phyloP scores from a whole-genome alignment of 1,284 basidiomycete species.

The Naganishia sp. region DNA sequence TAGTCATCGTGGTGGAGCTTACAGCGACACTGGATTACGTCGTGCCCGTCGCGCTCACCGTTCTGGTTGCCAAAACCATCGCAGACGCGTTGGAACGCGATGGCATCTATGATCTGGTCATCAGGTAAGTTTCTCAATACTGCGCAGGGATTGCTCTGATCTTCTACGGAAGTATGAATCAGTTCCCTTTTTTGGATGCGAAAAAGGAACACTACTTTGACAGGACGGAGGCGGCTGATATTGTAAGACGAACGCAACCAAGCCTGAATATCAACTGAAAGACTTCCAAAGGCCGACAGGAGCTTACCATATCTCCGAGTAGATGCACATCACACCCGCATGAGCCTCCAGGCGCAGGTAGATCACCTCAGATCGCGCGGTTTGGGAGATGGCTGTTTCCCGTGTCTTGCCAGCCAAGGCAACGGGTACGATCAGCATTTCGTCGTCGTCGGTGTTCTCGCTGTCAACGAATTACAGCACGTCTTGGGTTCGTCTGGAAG shows the following conservation, averaged over 20 bases:
- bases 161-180: slow-evolving; percentile 58
- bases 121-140: slow-evolving; percentile 62
- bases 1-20: slow-evolving; percentile 96
- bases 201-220: slow-evolving; percentile 89
- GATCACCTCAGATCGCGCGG: slow-evolving; percentile 62
- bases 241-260: slow-evolving; percentile 56
- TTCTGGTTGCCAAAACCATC: slow-evolving; percentile 89
- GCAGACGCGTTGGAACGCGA: slow-evolving; percentile 90
- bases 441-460: slow-evolving; percentile 88
- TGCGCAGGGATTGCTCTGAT: not conserved
- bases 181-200: slow-evolving; percentile 86
- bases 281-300: slow-evolving; percentile 21
- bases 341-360: slow-evolving; percentile 68
- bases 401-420: slow-evolving; percentile 62
- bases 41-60: slow-evolving; percentile 85
- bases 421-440: slow-evolving; percentile 56
- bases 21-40: slow-evolving; percentile 91
- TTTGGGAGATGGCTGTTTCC: slow-evolving; percentile 83
- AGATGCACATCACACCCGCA: slow-evolving; percentile 70
- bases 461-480: slow-evolving; percentile 88
- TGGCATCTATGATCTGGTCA: slow-evolving; percentile 93
- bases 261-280: too few species aligned
- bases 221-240: slow-evolving; percentile 68
- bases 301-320: slow-evolving; percentile 60
- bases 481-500: slow-evolving; percentile 68